Conservation (phyloP, 352 stramenopile species). For the Phytopythium helicoides region DNA sequence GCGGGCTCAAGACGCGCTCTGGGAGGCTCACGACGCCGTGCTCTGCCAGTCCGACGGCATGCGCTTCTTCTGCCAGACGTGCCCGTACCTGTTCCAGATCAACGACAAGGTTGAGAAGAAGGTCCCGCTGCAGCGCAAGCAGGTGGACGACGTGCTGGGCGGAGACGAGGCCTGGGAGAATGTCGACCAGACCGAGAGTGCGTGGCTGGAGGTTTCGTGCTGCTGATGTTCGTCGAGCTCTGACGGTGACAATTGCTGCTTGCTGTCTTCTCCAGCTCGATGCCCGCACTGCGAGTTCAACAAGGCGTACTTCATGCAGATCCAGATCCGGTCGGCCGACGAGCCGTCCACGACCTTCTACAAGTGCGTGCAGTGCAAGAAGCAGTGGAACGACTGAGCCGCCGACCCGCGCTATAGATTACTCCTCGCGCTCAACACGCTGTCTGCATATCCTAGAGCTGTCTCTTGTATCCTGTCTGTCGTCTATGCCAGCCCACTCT, state of each 20-base stretch:
- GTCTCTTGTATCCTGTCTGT: neutral
- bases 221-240: neutral
- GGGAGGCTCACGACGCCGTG: neutral
- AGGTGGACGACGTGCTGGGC: slow-evolving; percentile 98
- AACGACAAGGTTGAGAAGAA: slow-evolving; percentile 89
- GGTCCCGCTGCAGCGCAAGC: slow-evolving; percentile 92
- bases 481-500: slow-evolving; percentile 2
- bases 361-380: slow-evolving; percentile 97
- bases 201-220: slow-evolving; percentile 11
- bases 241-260: slow-evolving; percentile 2
- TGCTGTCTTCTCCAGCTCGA: slow-evolving; percentile 36
- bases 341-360: slow-evolving; percentile 99
- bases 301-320: slow-evolving; percentile 99
- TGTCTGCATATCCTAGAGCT: neutral
- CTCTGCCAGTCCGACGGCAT: slow-evolving; percentile 70
- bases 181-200: slow-evolving; percentile 96
- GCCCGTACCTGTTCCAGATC: slow-evolving; percentile 88
- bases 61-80: slow-evolving; percentile 90
- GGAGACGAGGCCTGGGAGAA: slow-evolving; percentile 98
- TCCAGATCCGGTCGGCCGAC: slow-evolving; percentile 99
- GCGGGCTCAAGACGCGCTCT: too few species aligned
- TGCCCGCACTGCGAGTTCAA: slow-evolving; percentile 95
- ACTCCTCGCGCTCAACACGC: neutral
- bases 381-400: slow-evolving; percentile 94
- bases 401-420: neutral